These are phyloP conservation scores for Gardenia jasminoides DNA, from an alignment of 257 asterid species.

Conservation along the genomic window DNA sequence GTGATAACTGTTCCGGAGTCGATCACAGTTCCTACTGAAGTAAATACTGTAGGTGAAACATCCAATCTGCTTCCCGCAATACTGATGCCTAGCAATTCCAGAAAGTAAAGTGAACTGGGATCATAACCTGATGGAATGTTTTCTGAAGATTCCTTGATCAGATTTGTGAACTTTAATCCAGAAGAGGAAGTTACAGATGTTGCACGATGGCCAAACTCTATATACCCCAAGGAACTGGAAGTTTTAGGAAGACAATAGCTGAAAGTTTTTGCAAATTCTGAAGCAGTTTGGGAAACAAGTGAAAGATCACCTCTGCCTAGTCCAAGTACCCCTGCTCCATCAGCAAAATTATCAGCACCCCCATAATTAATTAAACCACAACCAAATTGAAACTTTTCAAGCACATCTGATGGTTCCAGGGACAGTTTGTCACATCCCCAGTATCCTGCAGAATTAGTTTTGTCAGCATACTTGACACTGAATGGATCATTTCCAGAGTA, in stretches of 20 bases:
- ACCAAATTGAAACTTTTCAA: constrained; percentile 2
- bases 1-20: constrained; percentile 75
- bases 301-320: constrained; percentile 13
- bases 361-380: background rate
- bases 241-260: constrained; percentile 8
- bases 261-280: background rate
- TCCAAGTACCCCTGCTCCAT: constrained; percentile 9
- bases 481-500: background rate
- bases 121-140: background rate
- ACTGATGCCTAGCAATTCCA: constrained; percentile 15
- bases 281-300: constrained; percentile 14
- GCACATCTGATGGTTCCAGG: background rate
- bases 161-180: background rate
- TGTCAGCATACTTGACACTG: background rate
- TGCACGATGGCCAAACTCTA: background rate
- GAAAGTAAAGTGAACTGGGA: background rate
- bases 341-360: background rate
- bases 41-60: background rate
- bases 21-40: constrained; percentile 42
- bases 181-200: too few relatives aligned
- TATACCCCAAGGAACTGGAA: background rate
- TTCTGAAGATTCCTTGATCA: background rate
- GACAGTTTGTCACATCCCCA: constrained; percentile 12
- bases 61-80: constrained; percentile 1
- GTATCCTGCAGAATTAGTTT: background rate